Percentiles rank a stretch among this genome's conserved stretches.
phyloP scores from a whole-genome alignment of 345 rosid species.

The Syzygium jambos region DNA sequence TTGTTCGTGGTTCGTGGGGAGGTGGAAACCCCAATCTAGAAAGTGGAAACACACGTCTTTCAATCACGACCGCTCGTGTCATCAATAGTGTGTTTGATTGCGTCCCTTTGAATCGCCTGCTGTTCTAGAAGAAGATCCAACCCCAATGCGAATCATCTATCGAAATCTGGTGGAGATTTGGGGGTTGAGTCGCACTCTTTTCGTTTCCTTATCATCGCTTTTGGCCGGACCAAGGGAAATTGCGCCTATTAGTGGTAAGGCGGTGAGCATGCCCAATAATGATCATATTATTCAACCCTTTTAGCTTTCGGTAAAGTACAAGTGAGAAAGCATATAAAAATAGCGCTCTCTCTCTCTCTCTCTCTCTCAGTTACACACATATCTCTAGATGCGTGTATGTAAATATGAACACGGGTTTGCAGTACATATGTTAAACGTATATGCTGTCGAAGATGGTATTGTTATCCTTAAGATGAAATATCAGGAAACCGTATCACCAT shows the following conservation, averaged over 20 bases:
- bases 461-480: neutral
- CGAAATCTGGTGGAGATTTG: neutral
- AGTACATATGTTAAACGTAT: fast-evolving
- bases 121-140: neutral
- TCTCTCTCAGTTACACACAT: neutral
- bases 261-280: neutral
- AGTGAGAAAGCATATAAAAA: neutral
- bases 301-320: neutral
- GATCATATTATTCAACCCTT: neutral
- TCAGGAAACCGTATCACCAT: fast-evolving
- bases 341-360: neutral
- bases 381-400: neutral
- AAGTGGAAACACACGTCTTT: neutral
- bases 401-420: neutral
- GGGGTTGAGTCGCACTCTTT: neutral
- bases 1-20: neutral
- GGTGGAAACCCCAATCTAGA: neutral
- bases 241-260: neutral
- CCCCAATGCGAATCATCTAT: neutral
- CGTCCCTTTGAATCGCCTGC: neutral
- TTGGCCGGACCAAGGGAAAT: neutral
- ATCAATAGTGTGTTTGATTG: neutral
- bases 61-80: neutral
- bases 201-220: neutral
- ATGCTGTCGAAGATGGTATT: neutral